Evolutionary conservation across 306 rosid genomes (phyloP).

Genomic region (Castanospermum australe): DNA sequence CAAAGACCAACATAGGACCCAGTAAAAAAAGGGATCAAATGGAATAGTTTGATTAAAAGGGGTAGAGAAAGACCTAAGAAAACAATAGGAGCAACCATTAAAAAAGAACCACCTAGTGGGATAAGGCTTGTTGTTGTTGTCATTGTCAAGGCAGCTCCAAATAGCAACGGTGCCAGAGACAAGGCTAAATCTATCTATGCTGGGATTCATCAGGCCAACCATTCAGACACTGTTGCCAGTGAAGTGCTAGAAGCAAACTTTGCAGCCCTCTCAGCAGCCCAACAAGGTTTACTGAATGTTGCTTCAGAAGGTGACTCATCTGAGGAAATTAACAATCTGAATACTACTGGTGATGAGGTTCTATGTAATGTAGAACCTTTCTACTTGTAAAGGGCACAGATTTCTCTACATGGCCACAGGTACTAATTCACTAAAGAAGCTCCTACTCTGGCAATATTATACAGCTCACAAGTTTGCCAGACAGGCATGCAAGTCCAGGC

Average conservation of each 20-base stretch:
- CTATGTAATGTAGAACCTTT: neutral
- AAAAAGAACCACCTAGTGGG: too few species aligned
- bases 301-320: neutral
- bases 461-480: neutral
- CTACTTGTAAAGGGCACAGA: neutral
- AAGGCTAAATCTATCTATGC: neutral
- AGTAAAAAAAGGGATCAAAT: too few species aligned
- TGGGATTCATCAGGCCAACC: neutral
- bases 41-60: too few species aligned
- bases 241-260: neutral
- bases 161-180: neutral
- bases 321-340: neutral
- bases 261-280: neutral
- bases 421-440: constrained; percentile 3
- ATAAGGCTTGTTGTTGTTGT: too few species aligned
- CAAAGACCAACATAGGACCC: too few species aligned
- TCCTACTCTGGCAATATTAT: neutral
- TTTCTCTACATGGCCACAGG: neutral
- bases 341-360: neutral
- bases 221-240: neutral
- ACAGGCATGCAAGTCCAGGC: neutral
- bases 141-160: neutral
- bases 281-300: neutral
- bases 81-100: too few species aligned
- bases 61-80: too few species aligned